Conservation (phyloP, 164 flowering plant genomes). For the Macadamia tetraphylla region DNA sequence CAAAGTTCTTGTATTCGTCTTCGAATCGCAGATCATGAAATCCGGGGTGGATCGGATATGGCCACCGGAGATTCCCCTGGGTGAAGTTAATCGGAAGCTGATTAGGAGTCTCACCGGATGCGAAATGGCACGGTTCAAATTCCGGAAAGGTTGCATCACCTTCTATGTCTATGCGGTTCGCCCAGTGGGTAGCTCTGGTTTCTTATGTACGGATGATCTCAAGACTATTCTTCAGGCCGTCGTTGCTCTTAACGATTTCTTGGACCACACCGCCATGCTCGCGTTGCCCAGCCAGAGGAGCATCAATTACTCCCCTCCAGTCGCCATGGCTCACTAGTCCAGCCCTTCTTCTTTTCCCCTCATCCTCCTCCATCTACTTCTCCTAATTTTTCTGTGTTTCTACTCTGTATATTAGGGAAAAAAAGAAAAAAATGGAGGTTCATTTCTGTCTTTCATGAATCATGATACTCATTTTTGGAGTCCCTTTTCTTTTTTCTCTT, state of each 20-base stretch:
- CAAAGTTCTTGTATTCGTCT: slow-evolving; percentile 76
- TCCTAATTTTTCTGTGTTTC: not conserved
- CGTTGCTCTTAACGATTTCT: not conserved
- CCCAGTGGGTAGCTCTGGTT: slow-evolving; percentile 43
- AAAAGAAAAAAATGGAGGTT: too few relatives aligned
- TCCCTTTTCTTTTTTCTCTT: too few relatives aligned
- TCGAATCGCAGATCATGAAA: slow-evolving; percentile 59
- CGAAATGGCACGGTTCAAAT: slow-evolving; percentile 89
- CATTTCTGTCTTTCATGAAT: too few relatives aligned
- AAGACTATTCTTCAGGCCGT: slow-evolving; percentile 4
- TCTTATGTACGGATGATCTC: slow-evolving; percentile 40
- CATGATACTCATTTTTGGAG: too few relatives aligned
- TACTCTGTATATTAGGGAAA: not conserved
- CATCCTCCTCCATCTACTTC: too few relatives aligned
- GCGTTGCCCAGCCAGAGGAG: not conserved
- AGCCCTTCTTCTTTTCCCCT: not conserved
- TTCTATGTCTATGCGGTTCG: slow-evolving; percentile 83
- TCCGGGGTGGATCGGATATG: slow-evolving; percentile 49
- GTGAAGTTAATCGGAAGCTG: slow-evolving; percentile 78
- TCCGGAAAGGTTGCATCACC: slow-evolving; percentile 87
- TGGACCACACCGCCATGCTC: not conserved
- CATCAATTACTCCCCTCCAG: not conserved
- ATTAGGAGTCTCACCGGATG: slow-evolving; percentile 53
- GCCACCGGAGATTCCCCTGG: slow-evolving; percentile 83
- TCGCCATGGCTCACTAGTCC: not conserved